These are phyloP conservation scores for Mytilinidion resinicola DNA, from an alignment of 495 filamentous ascomycete species.

Conservation along the genomic window DNA sequence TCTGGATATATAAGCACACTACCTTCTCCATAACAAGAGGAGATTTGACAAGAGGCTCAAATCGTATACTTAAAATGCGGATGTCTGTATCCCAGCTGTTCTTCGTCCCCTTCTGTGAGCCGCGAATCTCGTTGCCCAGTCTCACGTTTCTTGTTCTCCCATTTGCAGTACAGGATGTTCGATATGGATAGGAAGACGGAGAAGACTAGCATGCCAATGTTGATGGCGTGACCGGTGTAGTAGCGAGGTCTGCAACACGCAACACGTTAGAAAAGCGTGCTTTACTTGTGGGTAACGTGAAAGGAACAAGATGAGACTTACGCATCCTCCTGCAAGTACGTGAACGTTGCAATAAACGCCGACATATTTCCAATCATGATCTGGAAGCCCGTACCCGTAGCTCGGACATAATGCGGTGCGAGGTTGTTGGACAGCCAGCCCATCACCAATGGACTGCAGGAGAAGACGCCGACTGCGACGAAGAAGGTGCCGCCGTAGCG, in stretches of 20 bases:
- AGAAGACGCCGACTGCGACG: conserved; percentile 84
- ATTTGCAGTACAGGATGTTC: conserved; percentile 39
- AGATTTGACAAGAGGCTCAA: conserved; percentile 11
- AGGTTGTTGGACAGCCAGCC: conserved; percentile 87
- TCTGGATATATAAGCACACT: too few relatives aligned
- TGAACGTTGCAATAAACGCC: conserved; percentile 49
- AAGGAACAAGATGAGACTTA: conserved; percentile 27
- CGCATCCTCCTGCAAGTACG: conserved; percentile 43
- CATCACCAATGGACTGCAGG: conserved; percentile 80
- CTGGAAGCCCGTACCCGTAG: conserved; percentile 43
- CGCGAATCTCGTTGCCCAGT: conserved; percentile 40
- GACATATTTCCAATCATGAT: conserved; percentile 45
- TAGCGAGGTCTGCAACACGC: conserved; percentile 36
- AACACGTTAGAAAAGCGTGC: too few relatives aligned
- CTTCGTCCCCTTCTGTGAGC: conserved; percentile 33
- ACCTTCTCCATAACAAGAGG: too few relatives aligned
- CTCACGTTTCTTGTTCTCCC: conserved; percentile 44
- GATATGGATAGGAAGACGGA: conserved; percentile 34
- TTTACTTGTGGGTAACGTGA: not conserved
- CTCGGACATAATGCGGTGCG: conserved; percentile 49
- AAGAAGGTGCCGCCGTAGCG: conserved; percentile 83
- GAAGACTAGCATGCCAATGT: conserved; percentile 40
- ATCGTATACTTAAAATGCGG: conserved; percentile 44
- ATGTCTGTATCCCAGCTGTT: conserved; percentile 40
- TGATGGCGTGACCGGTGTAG: conserved; percentile 43